These are phyloP conservation scores for Leccinum subgranulosum DNA, from an alignment of 768 basidiomycete genomes.

Conservation along the genomic window DNA sequence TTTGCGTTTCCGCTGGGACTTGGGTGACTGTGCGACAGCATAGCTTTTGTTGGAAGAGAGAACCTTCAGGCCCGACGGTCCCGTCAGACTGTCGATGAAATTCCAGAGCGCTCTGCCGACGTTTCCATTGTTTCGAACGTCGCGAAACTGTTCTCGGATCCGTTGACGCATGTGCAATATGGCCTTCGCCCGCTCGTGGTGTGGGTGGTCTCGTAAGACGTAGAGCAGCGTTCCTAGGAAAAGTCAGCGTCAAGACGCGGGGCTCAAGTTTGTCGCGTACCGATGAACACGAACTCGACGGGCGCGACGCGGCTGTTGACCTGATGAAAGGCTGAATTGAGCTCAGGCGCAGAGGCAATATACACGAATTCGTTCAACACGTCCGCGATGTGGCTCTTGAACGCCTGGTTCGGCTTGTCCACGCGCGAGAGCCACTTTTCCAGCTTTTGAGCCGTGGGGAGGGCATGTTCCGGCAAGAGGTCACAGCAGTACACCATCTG, in stretches of 20 bases:
- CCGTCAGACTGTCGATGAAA: conserved; percentile 43
- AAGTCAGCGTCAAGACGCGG: neutral
- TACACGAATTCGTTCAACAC: conserved; percentile 54
- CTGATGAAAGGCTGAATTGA: conserved; percentile 48
- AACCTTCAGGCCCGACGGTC: conserved; percentile 30
- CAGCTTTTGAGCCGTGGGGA: conserved; percentile 55
- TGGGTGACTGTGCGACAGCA: conserved; percentile 3
- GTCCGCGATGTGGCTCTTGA: conserved; percentile 52
- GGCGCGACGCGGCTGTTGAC: conserved; percentile 65
- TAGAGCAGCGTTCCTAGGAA: conserved; percentile 64
- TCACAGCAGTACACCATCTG: conserved; percentile 69
- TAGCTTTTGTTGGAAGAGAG: conserved; percentile 24
- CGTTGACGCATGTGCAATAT: conserved; percentile 54
- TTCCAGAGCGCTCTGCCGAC: conserved; percentile 59
- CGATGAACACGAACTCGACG: conserved; percentile 78
- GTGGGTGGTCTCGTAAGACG: conserved; percentile 41
- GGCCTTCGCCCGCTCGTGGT: conserved; percentile 49
- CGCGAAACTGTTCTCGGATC: conserved; percentile 54
- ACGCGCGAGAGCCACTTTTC: conserved; percentile 41
- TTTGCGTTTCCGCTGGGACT: conserved; percentile 30
- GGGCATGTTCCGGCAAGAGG: conserved; percentile 40
- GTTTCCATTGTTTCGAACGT: conserved; percentile 60
- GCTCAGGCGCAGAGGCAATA: conserved; percentile 41
- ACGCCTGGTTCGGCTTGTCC: conserved; percentile 41
- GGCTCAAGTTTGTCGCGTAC: conserved; percentile 35